Evolutionary conservation across 805 yeast species (phyloP).

Genomic region (Metschnikowia sp.): DNA sequence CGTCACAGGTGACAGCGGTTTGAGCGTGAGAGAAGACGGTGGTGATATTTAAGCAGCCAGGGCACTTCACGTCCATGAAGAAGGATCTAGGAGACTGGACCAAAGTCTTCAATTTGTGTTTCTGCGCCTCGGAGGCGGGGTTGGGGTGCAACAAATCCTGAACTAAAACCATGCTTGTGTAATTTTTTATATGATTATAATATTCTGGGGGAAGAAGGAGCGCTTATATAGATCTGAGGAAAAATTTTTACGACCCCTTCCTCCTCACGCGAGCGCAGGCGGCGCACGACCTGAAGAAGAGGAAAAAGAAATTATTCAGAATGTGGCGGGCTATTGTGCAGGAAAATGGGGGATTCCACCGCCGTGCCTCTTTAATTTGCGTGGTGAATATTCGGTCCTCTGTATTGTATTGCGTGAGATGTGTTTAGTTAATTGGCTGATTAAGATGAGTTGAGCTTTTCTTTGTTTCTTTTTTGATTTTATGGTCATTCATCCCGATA

Average conservation of each 20-base stretch:
- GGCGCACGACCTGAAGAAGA: constrained; percentile 9
- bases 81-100: constrained; percentile 98
- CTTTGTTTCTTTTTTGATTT: too few relatives aligned
- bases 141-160: constrained; percentile 97
- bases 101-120: constrained; percentile 96
- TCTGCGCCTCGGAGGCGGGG: constrained; percentile 93
- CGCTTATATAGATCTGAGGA: constrained; percentile 1
- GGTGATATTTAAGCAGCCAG: constrained; percentile 98
- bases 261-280: constrained; percentile 12
- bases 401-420: too few relatives aligned
- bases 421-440: too few relatives aligned
- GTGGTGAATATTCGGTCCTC: too few relatives aligned
- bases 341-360: not conserved
- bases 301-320: not conserved
- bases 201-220: constrained; percentile 3
- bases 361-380: too few relatives aligned
- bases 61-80: constrained; percentile 99
- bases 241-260: constrained; percentile 7
- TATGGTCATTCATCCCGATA: too few relatives aligned
- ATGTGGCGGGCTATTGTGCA: not conserved
- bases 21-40: constrained; percentile 99
- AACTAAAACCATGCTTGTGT: constrained; percentile 74
- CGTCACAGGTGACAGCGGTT: constrained; percentile 99
- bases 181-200: not conserved
- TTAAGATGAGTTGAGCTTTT: too few relatives aligned